Evolutionary conservation across 2,329 filamentous ascomycete genomes (phyloP).

Genomic region (Triangularia verruculosa): DNA sequence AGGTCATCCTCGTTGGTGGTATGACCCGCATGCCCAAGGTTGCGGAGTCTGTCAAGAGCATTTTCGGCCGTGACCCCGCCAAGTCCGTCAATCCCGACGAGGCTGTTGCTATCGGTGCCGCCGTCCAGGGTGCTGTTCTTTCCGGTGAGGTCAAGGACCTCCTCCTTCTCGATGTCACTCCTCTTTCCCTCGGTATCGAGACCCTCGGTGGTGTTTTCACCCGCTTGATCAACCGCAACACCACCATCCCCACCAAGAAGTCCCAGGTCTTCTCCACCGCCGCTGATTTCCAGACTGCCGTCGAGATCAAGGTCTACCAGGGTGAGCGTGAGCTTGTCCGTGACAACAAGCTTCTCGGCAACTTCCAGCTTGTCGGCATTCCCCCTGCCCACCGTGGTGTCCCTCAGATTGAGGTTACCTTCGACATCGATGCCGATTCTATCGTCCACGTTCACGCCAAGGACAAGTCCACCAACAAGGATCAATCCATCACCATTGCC

Average conservation of each 20-base stretch:
- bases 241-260: slow-evolving; percentile 98
- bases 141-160: slow-evolving; percentile 96
- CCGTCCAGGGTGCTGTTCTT: slow-evolving; percentile 94
- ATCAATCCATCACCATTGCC: slow-evolving; percentile 98
- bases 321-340: slow-evolving; percentile 98
- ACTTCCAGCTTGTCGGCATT: slow-evolving; percentile 99
- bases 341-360: slow-evolving; percentile 97
- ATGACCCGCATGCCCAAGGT: slow-evolving; percentile 99
- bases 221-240: slow-evolving; percentile 97
- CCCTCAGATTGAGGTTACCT: slow-evolving; percentile 95
- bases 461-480: slow-evolving; percentile 99
- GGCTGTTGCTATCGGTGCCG: slow-evolving; percentile 95
- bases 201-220: slow-evolving; percentile 98
- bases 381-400: slow-evolving; percentile 95
- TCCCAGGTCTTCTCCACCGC: slow-evolving; percentile 97
- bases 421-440: slow-evolving; percentile 97
- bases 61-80: slow-evolving; percentile 93
- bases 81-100: slow-evolving; percentile 99
- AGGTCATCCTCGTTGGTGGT: slow-evolving; percentile 96
- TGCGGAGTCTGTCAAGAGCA: slow-evolving; percentile 88
- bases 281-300: slow-evolving; percentile 96
- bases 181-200: slow-evolving; percentile 96
- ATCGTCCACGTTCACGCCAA: slow-evolving; percentile 98
- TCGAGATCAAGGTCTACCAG: slow-evolving; percentile 99
- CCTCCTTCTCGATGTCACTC: slow-evolving; percentile 90